These are phyloP conservation scores for Colletotrichum spinosum DNA, from an alignment of 2,329 filamentous ascomycete genomes.

Conservation along the genomic window DNA sequence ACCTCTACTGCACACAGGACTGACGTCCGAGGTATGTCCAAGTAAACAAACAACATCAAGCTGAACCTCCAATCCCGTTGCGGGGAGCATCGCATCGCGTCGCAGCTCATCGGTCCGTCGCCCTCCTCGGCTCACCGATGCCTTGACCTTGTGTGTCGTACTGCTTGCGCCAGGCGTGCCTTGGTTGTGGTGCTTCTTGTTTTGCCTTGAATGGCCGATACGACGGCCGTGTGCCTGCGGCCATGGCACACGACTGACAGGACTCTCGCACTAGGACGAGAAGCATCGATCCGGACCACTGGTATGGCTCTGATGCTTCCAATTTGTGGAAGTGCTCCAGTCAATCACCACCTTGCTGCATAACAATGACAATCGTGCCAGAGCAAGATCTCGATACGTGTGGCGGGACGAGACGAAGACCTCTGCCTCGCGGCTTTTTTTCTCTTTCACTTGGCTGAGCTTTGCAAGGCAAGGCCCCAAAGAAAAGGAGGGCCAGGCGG, in stretches of 20 bases:
- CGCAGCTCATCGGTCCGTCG: too few species aligned
- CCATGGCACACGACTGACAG: conserved; percentile 17
- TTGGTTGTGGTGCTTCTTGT: conserved; percentile 17
- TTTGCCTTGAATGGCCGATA: conserved; percentile 12
- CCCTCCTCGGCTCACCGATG: conserved; percentile 21
- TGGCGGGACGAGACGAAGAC: conserved; percentile 4
- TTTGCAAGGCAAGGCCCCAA: background rate
- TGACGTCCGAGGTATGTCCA: conserved; percentile 19
- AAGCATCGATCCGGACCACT: conserved; percentile 2
- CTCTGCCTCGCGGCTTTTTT: background rate
- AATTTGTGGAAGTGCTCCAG: conserved; percentile 24
- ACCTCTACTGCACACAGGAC: too few species aligned
- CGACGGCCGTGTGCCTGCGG: conserved; percentile 19
- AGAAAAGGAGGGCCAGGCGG: conserved; percentile 21
- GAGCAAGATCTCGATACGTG: conserved; percentile 34
- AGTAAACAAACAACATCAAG: conserved; percentile 30
- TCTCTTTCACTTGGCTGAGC: background rate
- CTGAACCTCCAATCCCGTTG: conserved; percentile 25
- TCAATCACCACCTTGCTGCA: conserved; percentile 13
- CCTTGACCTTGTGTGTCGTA: background rate
- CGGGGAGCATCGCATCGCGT: background rate
- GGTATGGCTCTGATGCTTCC: conserved; percentile 25
- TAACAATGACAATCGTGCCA: conserved; percentile 17
- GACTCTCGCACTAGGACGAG: background rate
- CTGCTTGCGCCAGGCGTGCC: background rate